Evolutionary conservation across 1,139 yeast genomes (phyloP), one percentile per base, ranked within the genome.

Genomic region (Eremothecium coryli): DNA sequence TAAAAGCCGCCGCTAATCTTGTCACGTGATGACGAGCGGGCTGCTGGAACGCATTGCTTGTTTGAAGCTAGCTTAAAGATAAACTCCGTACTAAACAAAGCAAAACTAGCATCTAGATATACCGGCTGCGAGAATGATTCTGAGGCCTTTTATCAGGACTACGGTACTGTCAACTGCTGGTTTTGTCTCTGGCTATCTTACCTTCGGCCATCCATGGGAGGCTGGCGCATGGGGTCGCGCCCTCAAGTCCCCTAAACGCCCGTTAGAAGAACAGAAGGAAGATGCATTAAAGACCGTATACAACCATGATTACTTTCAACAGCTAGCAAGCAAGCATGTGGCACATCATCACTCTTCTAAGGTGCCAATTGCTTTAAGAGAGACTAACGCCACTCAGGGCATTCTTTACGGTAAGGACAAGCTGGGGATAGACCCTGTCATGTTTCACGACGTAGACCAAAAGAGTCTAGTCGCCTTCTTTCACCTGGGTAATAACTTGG

Each of bases 371-470:
- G 76, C 75, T 17, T 86, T 80, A 50, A 71, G 68, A 29, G 50
- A 54, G 3, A 74, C 78, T 49, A 77, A 77, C 52, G 82, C 79
- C 3, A 74, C 77, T 0, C 73, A 75, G 29, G 88, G 88, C 1
- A 55, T 79, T 8, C 58, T 81, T 32, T 74, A 70, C 47, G 84
- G 86, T 0, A 72, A 73, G 5, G 64, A 68, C 23, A 67, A 75
- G 38, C 63, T 78, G 43, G 82, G 76, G 44, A 69, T 78, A 13
- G 86, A 79, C 44, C 90, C 93, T 0, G 57, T 78, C 11, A 62
- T 76, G 5, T 73, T 76, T 49, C 48, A 64, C 30, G 66, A 76
- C 48, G 58, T 57, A 11, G 46, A 60, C 11, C 59, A 62, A 1
- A 72, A 73, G 2, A 70, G 71, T 42, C 49, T 79, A 38, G 66